phyloP scores from a whole-genome alignment of 345 rosid species.

The Moricandia arvensis region DNA sequence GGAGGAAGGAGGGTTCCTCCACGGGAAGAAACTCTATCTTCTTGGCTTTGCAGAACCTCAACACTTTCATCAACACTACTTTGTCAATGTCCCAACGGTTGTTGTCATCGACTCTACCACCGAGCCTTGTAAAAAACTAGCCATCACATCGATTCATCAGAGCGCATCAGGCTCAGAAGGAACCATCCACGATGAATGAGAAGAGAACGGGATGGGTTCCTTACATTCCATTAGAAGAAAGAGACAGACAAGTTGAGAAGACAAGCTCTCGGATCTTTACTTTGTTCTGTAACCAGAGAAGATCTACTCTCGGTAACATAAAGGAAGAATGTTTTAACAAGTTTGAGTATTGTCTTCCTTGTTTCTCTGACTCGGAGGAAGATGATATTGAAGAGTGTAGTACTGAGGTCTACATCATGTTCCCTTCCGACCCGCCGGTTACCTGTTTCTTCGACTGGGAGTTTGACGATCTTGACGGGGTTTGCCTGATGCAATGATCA shows the following conservation, averaged over 20 bases:
- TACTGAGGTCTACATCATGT: constrained; percentile 70
- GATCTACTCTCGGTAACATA: constrained; percentile 78
- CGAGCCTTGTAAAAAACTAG: background rate
- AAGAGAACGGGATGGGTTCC: background rate
- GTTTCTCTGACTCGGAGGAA: constrained; percentile 84
- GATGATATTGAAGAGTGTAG: constrained; percentile 74
- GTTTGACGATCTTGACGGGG: constrained; percentile 71
- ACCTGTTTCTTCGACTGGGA: constrained; percentile 91
- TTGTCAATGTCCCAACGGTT: background rate
- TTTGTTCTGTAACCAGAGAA: constrained; percentile 23
- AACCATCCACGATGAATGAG: background rate
- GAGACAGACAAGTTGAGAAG: background rate
- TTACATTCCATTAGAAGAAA: background rate
- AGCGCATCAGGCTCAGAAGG: background rate
- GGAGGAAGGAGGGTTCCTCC: constrained; percentile 2
- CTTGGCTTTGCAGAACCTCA: background rate
- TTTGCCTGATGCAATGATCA: constrained; percentile 52
- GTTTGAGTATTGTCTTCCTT: constrained; percentile 87
- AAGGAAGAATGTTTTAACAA: constrained; percentile 81
- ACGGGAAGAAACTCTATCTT: background rate
- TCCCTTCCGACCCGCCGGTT: constrained; percentile 80
- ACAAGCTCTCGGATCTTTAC: background rate
- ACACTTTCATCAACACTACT: background rate
- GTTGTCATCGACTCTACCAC: background rate
- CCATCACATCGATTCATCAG: background rate